Evolutionary conservation across 257 asterid genomes (phyloP), one percentile per base, ranked within the genome.

Genomic region (Solanum tarijense): DNA sequence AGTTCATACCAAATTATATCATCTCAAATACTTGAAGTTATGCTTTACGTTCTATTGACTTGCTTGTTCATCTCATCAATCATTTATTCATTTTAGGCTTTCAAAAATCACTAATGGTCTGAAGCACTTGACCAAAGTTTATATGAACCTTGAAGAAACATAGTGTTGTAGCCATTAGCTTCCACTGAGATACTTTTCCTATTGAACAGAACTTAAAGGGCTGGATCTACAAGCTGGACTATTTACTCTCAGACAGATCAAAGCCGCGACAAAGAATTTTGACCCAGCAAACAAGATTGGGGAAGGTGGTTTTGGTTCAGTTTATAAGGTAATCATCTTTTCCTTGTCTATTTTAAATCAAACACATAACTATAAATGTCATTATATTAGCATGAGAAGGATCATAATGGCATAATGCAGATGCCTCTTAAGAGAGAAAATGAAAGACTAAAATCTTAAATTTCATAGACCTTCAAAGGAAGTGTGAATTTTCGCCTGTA

Each of bases 241-340:
- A 41, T 96, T 95, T 87, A 94, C 99, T 43, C 88, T 95, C 83
- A 91, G 89, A 90, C 98, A 95, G 89, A 91, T 96, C 36, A 95
- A 96, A 91, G 91, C 95, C 60, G 99, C 98, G 25, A 96, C 99
- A 13, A 95, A 90, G 88, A 94, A 94, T 88, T 95, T 96, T 79
- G 98, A 95, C 91, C 95, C 94, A 12, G 95, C 85, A 32, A 94
- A 94, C 93, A 96, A 96, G 96, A 88, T 96, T 66, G 99, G 99
- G 31, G 99, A 96, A 89, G 99, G 98, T 76, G 99, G 99, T 62
- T 96, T 95, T 85, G 99, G 99, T 87, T 89, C 95, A 36, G 99
- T 96, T 83, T 94, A 92, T 92, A 96, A 95, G 98, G 99, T 95
- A 91, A 88, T 9, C n/a, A 27, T 81, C 68, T 84, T 48, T 32